A percentile compares a stretch with the other conserved stretches of the same genome.
Evolutionary conservation across 129 eudicot genomes (phyloP).

Genomic region (Flaveria linearis): DNA sequence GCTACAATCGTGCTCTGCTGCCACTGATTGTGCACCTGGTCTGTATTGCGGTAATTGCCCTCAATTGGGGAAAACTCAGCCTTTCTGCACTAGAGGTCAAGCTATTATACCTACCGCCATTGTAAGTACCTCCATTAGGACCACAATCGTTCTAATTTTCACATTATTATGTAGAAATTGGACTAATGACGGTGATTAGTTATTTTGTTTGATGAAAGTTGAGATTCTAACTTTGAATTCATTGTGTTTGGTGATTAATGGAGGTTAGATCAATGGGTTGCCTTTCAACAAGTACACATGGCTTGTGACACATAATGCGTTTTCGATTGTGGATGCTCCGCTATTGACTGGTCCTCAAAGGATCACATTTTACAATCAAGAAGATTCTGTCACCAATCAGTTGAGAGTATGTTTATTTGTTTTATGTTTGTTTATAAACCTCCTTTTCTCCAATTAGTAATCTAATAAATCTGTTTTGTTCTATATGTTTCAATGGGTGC

Average conservation of each 20-base stretch:
- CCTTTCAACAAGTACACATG: slow-evolving; percentile 99
- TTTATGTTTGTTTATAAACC: neutral
- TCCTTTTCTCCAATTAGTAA: neutral
- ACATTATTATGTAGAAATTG: neutral
- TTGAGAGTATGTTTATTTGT: slow-evolving; percentile 60
- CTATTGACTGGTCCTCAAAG: slow-evolving; percentile 78
- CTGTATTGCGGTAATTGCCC: slow-evolving; percentile 97
- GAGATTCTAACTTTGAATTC: neutral
- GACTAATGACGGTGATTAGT: slow-evolving; percentile 2
- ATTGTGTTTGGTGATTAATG: slow-evolving; percentile 30
- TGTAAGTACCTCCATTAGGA: slow-evolving; percentile 45
- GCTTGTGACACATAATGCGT: slow-evolving; percentile 93
- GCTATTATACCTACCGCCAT: slow-evolving; percentile 70
- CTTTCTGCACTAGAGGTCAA: slow-evolving; percentile 85
- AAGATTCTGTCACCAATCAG: slow-evolving; percentile 93
- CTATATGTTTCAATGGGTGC: slow-evolving; percentile 14
- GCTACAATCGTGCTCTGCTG: slow-evolving; percentile 73
- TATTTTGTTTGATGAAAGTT: neutral
- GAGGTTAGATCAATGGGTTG: slow-evolving; percentile 73
- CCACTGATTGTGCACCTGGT: slow-evolving; percentile 80
- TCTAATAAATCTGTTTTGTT: slow-evolving; percentile 1
- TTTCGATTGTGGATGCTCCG: slow-evolving; percentile 96
- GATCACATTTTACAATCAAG: slow-evolving; percentile 95
- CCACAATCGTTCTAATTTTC: neutral
- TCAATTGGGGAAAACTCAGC: slow-evolving; percentile 56